Percentiles rank a stretch among this genome's conserved stretches.
Conservation (phyloP, 1,284 basidiomycete species). For the Vanrija sp. region DNA sequence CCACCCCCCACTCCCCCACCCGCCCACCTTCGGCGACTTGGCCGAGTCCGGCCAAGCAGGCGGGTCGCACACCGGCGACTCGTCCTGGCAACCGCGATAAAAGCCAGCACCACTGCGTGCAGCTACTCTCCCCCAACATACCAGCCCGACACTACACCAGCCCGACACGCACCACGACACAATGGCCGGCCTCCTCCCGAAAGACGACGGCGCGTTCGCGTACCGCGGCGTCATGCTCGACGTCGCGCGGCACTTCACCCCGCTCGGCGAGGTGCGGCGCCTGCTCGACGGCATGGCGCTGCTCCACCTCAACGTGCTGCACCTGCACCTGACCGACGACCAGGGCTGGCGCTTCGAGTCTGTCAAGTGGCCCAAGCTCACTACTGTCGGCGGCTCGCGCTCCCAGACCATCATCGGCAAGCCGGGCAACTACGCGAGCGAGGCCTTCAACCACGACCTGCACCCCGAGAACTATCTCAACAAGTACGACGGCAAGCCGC, state of each 20-base stretch:
- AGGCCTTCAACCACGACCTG: too few species aligned
- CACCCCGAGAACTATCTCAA: constrained; percentile 15
- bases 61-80: too few species aligned
- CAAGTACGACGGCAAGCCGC: constrained; percentile 13
- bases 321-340: constrained; percentile 20
- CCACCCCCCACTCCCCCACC: too few species aligned
- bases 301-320: constrained; percentile 17
- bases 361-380: constrained; percentile 16
- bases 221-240: constrained; percentile 20
- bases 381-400: constrained; percentile 6
- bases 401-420: constrained; percentile 10
- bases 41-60: too few species aligned
- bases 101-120: too few species aligned
- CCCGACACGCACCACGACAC: background rate
- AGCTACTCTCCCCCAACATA: too few species aligned
- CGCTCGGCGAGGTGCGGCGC: constrained; percentile 6
- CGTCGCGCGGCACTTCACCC: constrained; percentile 12
- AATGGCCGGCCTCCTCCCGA: background rate
- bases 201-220: constrained; percentile 12
- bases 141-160: background rate
- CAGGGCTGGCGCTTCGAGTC: constrained; percentile 24
- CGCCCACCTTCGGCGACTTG: too few species aligned
- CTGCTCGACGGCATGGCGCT: constrained; percentile 13
- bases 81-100: too few species aligned
- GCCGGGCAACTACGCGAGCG: constrained; percentile 5